Evolutionary conservation across 2,329 filamentous ascomycete species (phyloP).

Genomic region (Trichoderma breve): DNA sequence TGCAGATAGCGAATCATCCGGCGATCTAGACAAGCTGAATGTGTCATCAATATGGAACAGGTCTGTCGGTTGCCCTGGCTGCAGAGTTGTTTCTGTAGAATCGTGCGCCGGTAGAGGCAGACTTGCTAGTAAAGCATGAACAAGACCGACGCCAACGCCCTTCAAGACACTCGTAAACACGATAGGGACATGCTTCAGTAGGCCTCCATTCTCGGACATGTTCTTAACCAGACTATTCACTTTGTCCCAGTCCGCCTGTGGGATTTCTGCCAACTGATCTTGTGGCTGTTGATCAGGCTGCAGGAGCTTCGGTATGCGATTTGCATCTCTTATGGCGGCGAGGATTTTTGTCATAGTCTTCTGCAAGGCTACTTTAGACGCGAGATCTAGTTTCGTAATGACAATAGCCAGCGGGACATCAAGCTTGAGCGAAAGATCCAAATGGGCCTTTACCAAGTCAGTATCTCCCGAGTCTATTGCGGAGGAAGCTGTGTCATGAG

Average conservation of each 20-base stretch:
- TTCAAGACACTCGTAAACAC: constrained; percentile 83
- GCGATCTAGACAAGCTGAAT: constrained; percentile 70
- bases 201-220: constrained; percentile 44
- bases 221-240: constrained; percentile 54
- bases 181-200: constrained; percentile 68
- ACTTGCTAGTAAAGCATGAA: constrained; percentile 77
- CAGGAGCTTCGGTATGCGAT: constrained; percentile 73
- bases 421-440: constrained; percentile 81
- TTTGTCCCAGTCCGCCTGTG: constrained; percentile 54
- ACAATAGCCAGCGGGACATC: constrained; percentile 74
- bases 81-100: constrained; percentile 53
- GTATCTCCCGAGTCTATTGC: constrained; percentile 44
- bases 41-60: constrained; percentile 91
- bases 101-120: constrained; percentile 67
- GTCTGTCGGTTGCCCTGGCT: constrained; percentile 58
- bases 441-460: constrained; percentile 74
- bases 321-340: constrained; percentile 71
- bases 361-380: constrained; percentile 68
- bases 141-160: constrained; percentile 73
- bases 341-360: constrained; percentile 71
- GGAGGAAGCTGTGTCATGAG: constrained; percentile 1
- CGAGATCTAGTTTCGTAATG: constrained; percentile 88
- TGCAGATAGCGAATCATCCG: constrained; percentile 32
- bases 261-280: constrained; percentile 56
- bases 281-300: constrained; percentile 49